Evolutionary conservation across 139 green algal species (phyloP), one percentile per base, ranked within the genome.

Genomic region (Auxenochlorella pyrenoidosa): DNA sequence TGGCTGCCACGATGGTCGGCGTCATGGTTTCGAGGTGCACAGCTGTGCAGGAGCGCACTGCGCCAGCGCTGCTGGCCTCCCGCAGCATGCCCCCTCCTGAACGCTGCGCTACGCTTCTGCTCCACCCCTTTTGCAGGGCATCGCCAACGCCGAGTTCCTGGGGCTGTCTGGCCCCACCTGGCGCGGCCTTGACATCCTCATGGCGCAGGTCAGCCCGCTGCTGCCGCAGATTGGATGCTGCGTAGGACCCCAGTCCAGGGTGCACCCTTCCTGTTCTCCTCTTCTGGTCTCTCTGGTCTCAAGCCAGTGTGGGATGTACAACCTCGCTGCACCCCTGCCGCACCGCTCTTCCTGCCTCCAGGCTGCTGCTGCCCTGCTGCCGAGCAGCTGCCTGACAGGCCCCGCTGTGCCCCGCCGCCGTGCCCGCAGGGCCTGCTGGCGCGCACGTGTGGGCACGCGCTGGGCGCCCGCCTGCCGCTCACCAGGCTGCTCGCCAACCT

Each of bases 121-220:
- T 75, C 72, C 84, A 38, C 36, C 72, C 41, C 51, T n/a, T n/a
- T n/a, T 65, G 32, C 51, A 80, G 36, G 88, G 88, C 76, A 72
- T 91, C n/a, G 71, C 66, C 28, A 34, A 36, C 18, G 63, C 73
- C 44, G 22, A 73, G 13, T 65, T 88, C 26, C 72, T 91, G 54
- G 85, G 85, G 6, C 30, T 91, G 36, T 70, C 84, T 0, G 77
- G 84, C 75, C 15, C 76, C 41, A 76, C 66, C 26, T 91, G 88
- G 88, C 75, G 88, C 16, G 83, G 75, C 2, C 79, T 91, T 30
- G 88, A 91, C 72, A 91, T 91, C 38, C 63, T 91, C 19, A 73
- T 59, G 28, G 82, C 82, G 13, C 80, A 76, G 70, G 70, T 76
- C 13, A 8, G 70, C 1, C 54, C 15, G 54, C 54, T 63, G 47